Percentiles rank a stretch among this genome's conserved stretches.
Conservation (phyloP, 1,139 yeast genomes). For the Suhomyces yuchorum region DNA sequence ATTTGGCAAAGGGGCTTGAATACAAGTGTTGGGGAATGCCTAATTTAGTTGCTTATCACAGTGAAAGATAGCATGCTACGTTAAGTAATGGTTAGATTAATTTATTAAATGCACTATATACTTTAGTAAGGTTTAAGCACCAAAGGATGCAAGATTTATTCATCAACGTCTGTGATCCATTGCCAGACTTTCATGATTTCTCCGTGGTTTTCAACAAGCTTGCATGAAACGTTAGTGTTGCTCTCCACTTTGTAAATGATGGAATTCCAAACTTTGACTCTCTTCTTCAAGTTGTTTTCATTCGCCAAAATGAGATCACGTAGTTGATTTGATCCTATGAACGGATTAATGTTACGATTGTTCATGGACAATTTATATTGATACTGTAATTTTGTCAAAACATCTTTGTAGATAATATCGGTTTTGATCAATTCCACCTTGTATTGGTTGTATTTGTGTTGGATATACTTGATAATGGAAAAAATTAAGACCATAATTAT, state of each 20-base stretch:
- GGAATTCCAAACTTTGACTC: slow-evolving; percentile 60
- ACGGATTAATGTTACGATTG: slow-evolving; percentile 40
- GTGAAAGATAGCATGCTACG: slow-evolving; percentile 10
- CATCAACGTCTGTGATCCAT: slow-evolving; percentile 60
- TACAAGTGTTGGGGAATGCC: slow-evolving; percentile 50
- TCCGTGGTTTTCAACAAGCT: slow-evolving; percentile 74
- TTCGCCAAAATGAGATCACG: slow-evolving; percentile 66
- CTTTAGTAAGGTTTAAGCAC: neutral
- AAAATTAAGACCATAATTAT: slow-evolving; percentile 27
- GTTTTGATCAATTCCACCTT: slow-evolving; percentile 34
- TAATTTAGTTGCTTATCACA: slow-evolving; percentile 33
- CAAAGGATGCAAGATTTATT: slow-evolving; percentile 2
- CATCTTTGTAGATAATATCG: slow-evolving; percentile 43
- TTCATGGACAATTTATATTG: slow-evolving; percentile 39
- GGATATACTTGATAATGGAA: slow-evolving; percentile 25
- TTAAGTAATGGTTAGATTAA: neutral
- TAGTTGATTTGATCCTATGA: slow-evolving; percentile 72
- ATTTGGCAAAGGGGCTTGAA: slow-evolving; percentile 45
- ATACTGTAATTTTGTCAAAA: slow-evolving; percentile 47
- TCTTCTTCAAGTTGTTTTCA: slow-evolving; percentile 46
- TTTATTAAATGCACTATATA: slow-evolving; percentile 8
- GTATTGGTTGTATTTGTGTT: slow-evolving; percentile 37
- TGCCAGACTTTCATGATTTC: slow-evolving; percentile 90
- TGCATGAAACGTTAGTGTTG: slow-evolving; percentile 62
- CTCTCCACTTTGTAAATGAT: slow-evolving; percentile 63